Conservation (phyloP, 2,329 filamentous ascomycete species). For the Pleoardoris graminearum region DNA sequence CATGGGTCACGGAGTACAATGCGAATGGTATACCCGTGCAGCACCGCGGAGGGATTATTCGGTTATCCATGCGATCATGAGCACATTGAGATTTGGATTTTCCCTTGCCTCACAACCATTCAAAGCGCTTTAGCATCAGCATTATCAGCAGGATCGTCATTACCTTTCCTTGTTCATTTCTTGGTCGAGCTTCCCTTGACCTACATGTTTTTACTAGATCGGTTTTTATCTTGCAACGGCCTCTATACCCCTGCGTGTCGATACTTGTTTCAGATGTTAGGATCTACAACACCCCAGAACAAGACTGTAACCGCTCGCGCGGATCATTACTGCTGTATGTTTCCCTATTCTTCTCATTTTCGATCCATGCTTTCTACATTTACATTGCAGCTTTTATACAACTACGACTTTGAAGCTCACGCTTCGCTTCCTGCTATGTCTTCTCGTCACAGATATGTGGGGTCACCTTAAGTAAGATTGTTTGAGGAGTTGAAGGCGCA, state of each 20-base stretch:
- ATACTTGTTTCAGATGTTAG: constrained; percentile 14
- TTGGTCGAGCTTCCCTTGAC: constrained; percentile 18
- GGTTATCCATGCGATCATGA: constrained; percentile 17
- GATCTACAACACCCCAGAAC: constrained; percentile 25
- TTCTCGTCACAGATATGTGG: neutral
- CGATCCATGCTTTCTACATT: neutral
- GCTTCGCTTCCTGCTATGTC: neutral
- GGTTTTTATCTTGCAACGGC: constrained; percentile 25
- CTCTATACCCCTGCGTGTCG: constrained; percentile 36
- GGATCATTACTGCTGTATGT: constrained; percentile 37
- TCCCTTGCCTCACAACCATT: constrained; percentile 18
- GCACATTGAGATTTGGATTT: constrained; percentile 17
- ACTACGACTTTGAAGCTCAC: constrained; percentile 4
- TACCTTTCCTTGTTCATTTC: constrained; percentile 17
- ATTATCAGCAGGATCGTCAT: constrained; percentile 35
- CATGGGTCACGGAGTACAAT: constrained; percentile 21
- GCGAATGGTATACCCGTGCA: constrained; percentile 24
- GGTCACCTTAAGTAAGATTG: neutral
- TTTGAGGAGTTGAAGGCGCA: neutral
- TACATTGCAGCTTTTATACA: neutral
- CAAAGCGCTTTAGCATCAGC: constrained; percentile 32
- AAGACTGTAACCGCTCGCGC: constrained; percentile 50
- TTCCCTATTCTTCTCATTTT: neutral
- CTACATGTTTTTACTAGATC: constrained; percentile 20
- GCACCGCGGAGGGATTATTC: constrained; percentile 17